Evolutionary conservation across 108 stramenopile species (phyloP), one percentile per base, ranked within the genome.

Genomic region (Nitzschia palea): DNA sequence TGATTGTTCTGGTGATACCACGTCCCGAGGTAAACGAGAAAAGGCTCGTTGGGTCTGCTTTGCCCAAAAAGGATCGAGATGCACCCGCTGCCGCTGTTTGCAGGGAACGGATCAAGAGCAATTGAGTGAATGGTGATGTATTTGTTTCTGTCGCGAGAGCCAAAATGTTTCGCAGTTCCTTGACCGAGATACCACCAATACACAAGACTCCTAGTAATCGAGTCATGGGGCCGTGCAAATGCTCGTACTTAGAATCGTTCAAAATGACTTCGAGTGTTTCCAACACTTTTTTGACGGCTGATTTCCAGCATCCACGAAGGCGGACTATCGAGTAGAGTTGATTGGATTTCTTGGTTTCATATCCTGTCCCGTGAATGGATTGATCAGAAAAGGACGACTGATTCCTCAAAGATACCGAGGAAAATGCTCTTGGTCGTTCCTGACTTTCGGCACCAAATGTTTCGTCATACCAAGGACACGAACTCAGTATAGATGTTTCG

Each of bases 191-290:
- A 17, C 84, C 75, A 42, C 75, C 69, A 0, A 83, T 66, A 48
- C 79, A 71, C 23, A 87, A 42, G 0, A 90, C 28, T 22, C 86
- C 89, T 25, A 86, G 44, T 0, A 90, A 61, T 40, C 79, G 80
- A 2, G 70, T 74, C 27, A 86, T 30, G n/a, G 89, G 89, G 12
- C 57, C 77, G 29, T 80, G 55, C 34, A 89, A 47, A 55, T 58
- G 37, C 4, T 27, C 10, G n/a, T 57, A 40, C 27, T 78, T 30
- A 42, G 56, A 57, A 53, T 75, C 55, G 15, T 54, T 23, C 33
- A 65, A 27, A 10, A 77, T 31, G 5, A 42, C 14, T 23, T 45
- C 51, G 4, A 72, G 23, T 1, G 50, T 10, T 8, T 26, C n/a
- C 23, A 78, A 48, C n/a, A 77, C 34, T 30, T 50, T 32, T 27